Conservation (phyloP, 2,329 filamentous ascomycete genomes). For the Rhexocercosporidium sp. region DNA sequence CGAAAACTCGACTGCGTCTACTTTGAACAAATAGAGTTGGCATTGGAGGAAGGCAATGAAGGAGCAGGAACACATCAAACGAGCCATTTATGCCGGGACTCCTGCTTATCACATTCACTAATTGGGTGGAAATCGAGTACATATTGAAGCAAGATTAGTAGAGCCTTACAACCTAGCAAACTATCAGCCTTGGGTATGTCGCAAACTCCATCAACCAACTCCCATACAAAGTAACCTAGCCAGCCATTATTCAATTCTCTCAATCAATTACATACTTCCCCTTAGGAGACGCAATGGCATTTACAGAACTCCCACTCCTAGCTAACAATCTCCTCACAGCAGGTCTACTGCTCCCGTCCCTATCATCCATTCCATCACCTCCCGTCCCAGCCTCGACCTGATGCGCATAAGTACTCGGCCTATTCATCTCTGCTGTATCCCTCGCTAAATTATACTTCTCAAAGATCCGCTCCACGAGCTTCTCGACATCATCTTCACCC, state of each 20-base stretch:
- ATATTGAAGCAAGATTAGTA: too few species aligned
- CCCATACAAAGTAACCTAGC: background rate
- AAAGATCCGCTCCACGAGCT: conserved; percentile 34
- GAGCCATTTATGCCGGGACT: too few species aligned
- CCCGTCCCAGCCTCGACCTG: conserved; percentile 22
- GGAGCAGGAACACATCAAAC: too few species aligned
- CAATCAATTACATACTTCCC: conserved; percentile 25
- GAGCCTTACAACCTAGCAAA: background rate
- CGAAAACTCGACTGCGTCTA: too few species aligned
- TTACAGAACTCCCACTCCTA: background rate
- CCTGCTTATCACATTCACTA: background rate
- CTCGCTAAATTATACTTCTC: conserved; percentile 37
- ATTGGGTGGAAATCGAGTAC: too few species aligned
- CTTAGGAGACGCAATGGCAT: conserved; percentile 8
- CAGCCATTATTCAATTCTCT: background rate
- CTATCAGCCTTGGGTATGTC: conserved; percentile 4
- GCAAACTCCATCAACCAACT: background rate
- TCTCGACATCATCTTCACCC: conserved; percentile 30
- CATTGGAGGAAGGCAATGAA: too few species aligned
- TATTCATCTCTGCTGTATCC: conserved; percentile 39
- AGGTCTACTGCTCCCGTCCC: background rate
- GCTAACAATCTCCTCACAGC: background rate
- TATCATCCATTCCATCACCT: conserved; percentile 3
- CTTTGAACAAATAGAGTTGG: too few species aligned
- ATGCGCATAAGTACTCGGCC: conserved; percentile 35